These are phyloP conservation scores for Fraxinus anomala DNA, from an alignment of 257 asterid species.

Conservation along the genomic window DNA sequence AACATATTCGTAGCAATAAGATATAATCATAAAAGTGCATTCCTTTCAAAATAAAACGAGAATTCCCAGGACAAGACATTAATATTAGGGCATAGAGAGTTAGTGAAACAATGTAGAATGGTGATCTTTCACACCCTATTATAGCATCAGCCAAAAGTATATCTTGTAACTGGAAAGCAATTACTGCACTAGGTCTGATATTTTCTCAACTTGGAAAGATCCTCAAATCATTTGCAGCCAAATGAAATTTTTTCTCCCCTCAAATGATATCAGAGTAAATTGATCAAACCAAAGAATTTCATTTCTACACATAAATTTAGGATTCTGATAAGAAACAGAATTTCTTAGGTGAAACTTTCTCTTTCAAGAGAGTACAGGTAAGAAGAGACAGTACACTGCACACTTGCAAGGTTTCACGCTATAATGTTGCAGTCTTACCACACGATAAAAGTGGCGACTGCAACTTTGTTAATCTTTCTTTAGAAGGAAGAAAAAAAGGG, in stretches of 20 bases:
- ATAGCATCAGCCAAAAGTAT: not conserved
- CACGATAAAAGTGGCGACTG: not conserved
- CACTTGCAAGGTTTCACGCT: not conserved
- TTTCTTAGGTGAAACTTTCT: not conserved
- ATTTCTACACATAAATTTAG: not conserved
- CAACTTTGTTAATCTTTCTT: not conserved
- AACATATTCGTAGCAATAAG: not conserved
- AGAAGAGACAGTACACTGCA: not conserved
- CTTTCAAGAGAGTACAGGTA: not conserved
- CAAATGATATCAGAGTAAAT: not conserved
- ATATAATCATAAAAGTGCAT: not conserved
- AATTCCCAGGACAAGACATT: not conserved
- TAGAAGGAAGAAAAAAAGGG: no score
- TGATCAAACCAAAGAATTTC: not conserved
- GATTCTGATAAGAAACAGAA: not conserved
- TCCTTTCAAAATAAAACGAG: not conserved
- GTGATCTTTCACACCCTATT: not conserved
- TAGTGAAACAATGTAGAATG: not conserved
- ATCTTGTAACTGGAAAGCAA: no score
- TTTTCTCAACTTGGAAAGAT: no score
- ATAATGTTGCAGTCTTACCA: not conserved
- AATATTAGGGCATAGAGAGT: not conserved
- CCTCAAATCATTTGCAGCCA: not conserved
- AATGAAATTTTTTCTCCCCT: constrained; percentile 12
- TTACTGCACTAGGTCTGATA: no score